phyloP scores from a whole-genome alignment of 2,329 filamentous ascomycete species.

The Chaetomiaceae sp. region DNA sequence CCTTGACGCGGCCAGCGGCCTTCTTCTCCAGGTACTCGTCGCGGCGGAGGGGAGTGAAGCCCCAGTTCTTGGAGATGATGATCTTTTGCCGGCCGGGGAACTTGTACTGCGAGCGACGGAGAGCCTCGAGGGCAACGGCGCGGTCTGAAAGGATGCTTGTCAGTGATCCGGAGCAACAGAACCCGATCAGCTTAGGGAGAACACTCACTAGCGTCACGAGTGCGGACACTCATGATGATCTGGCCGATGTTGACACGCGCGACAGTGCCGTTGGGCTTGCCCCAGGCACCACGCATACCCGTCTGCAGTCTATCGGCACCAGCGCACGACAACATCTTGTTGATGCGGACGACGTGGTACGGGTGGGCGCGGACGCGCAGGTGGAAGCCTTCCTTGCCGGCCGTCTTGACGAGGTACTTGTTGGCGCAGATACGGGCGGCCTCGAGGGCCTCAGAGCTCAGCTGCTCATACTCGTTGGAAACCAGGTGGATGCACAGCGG shows the following conservation, averaged over 20 bases:
- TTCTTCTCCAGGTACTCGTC: conserved; percentile 97
- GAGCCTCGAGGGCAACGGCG: conserved; percentile 90
- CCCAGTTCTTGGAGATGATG: conserved; percentile 99
- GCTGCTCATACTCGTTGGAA: conserved; percentile 99
- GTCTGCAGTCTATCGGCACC: conserved; percentile 99
- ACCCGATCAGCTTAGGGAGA: neutral
- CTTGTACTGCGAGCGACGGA: conserved; percentile 99
- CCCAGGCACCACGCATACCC: conserved; percentile 99
- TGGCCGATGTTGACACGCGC: conserved; percentile 99
- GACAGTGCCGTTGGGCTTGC: conserved; percentile 98
- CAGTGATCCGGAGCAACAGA: conserved; percentile 18
- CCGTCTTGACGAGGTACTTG: conserved; percentile 79
- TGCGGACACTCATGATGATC: conserved; percentile 95
- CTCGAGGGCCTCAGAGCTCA: conserved; percentile 98
- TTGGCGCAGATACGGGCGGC: conserved; percentile 99
- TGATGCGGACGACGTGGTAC: conserved; percentile 99
- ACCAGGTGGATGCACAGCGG: conserved; percentile 98
- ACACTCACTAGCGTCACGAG: conserved; percentile 81
- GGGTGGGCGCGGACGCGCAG: conserved; percentile 84
- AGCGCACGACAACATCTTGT: conserved; percentile 99
- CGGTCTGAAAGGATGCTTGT: conserved; percentile 54
- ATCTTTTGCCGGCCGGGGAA: conserved; percentile 99
- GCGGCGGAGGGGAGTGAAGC: conserved; percentile 95
- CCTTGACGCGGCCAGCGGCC: conserved; percentile 86
- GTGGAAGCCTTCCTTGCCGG: conserved; percentile 69